Percentiles rank a stretch among this genome's conserved stretches.
These are phyloP conservation scores for Solanum chacoense DNA, from an alignment of 305 asterid genomes.

Conservation along the genomic window DNA sequence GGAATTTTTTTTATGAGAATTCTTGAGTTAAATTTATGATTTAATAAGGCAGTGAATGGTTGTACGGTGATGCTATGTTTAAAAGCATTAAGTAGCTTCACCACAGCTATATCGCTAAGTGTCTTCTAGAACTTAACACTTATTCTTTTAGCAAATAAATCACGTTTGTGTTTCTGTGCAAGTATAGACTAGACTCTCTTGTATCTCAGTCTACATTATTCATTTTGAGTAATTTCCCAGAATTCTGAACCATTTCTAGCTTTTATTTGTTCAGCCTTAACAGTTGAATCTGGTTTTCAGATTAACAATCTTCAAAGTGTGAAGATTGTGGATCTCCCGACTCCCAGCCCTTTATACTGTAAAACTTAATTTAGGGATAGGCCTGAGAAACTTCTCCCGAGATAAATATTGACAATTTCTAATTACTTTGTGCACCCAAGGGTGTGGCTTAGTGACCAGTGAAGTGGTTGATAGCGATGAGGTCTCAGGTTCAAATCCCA, in stretches of 20 bases:
- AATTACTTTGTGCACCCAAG: neutral
- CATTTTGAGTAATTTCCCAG: neutral
- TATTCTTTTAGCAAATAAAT: neutral
- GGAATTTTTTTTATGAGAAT: neutral
- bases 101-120: neutral
- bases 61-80: neutral
- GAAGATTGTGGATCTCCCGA: neutral
- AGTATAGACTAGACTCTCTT: neutral
- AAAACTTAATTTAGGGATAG: neutral
- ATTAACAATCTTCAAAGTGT: neutral
- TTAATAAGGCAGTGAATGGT: neutral
- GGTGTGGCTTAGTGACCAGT: neutral
- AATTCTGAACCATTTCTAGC: neutral
- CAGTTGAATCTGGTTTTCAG: neutral
- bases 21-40: neutral
- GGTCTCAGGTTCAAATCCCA: neutral
- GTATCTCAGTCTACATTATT: neutral
- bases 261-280: neutral
- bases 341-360: neutral
- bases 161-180: neutral
- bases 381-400: neutral
- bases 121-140: neutral
- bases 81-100: neutral
- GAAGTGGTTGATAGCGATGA: neutral
- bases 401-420: neutral